Evolutionary conservation across 495 filamentous ascomycete species (phyloP), one percentile per base, ranked within the genome.

Genomic region (Aspergillus homomorphus): DNA sequence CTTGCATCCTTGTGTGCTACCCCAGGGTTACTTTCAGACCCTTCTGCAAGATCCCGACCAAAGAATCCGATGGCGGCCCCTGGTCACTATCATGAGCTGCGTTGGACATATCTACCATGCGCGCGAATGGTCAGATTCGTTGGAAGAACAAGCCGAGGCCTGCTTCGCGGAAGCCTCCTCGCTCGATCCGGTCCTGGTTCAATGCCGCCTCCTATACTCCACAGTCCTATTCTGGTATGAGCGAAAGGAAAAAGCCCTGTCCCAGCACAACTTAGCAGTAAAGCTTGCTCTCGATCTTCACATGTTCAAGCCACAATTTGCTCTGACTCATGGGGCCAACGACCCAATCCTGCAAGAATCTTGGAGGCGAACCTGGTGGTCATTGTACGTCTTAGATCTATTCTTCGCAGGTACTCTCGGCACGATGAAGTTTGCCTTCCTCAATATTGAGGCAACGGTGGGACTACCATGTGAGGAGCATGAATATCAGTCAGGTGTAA

Each of bases 401-500:
- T 68, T 67, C 28, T 69, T 66, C 24, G 65, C 69, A 1, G 71
- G 71, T 4, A 72, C 68, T 15, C 50, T 68, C 33, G 64, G 65
- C 5, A 72, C 68, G 0, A 66, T 63, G 62, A 57, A 58, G 1
- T 87, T 88, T 59, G 62, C 73, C 24, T 72, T 86, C 30, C 79
- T 80, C 54, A 74, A 82, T 45, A 75, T 89, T 45, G 68, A 73
- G 45, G 70, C 80, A 9, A 82, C 85, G 38, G 86, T 86, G 4
- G 80, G 77, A 12, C 71, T 93, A n/a, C 90, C 90, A 1, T 92
- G 89, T 62, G 89, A 92, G 58, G 87, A 94, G 66, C 69, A 73
- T n/a, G 79, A 89, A 45, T 94, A 87, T 74, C 67, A 75, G 43
- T 77, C 74, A 48, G 86, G 84, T 58, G 85, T 88, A 77, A 63